phyloP scores from a whole-genome alignment of 495 filamentous ascomycete genomes.

The Lindgomyces ingoldianus region DNA sequence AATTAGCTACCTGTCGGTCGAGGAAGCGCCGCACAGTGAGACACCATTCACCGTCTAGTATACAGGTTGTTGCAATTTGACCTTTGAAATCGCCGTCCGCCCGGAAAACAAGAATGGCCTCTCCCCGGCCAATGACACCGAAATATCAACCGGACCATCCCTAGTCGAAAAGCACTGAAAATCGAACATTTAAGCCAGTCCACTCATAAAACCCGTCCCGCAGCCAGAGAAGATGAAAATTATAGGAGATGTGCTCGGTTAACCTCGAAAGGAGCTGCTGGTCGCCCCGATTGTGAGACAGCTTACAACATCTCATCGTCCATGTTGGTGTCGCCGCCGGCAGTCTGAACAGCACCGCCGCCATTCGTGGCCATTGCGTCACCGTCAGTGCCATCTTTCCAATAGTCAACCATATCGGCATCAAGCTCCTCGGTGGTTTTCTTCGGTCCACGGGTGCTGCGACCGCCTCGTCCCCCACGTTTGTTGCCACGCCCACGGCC shows the following conservation, averaged over 20 bases:
- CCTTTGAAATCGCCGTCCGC: background rate
- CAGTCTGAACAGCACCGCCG: conserved; percentile 15
- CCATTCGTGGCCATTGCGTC: conserved; percentile 47
- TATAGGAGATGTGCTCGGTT: background rate
- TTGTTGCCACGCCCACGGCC: conserved; percentile 41
- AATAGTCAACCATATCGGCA: conserved; percentile 93
- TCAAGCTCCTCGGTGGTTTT: conserved; percentile 92
- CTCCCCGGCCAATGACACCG: background rate
- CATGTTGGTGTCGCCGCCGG: conserved; percentile 39
- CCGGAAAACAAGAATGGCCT: background rate
- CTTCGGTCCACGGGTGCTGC: conserved; percentile 65
- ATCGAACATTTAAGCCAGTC: background rate
- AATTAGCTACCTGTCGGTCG: too few species aligned
- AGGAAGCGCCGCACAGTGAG: background rate
- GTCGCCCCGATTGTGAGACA: too few species aligned
- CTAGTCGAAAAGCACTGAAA: background rate
- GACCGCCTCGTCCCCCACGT: conserved; percentile 43
- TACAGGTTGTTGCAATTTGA: background rate
- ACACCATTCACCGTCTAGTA: background rate
- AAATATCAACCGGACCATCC: background rate
- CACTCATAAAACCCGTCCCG: background rate
- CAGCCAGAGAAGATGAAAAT: background rate
- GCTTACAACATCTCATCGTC: conserved; percentile 39
- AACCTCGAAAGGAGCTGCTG: background rate
- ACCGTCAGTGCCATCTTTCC: conserved; percentile 51